A percentile compares a stretch with the other conserved stretches of the same genome.
phyloP scores from a whole-genome alignment of 345 rosid species.

The Lumnitzera littorea region DNA sequence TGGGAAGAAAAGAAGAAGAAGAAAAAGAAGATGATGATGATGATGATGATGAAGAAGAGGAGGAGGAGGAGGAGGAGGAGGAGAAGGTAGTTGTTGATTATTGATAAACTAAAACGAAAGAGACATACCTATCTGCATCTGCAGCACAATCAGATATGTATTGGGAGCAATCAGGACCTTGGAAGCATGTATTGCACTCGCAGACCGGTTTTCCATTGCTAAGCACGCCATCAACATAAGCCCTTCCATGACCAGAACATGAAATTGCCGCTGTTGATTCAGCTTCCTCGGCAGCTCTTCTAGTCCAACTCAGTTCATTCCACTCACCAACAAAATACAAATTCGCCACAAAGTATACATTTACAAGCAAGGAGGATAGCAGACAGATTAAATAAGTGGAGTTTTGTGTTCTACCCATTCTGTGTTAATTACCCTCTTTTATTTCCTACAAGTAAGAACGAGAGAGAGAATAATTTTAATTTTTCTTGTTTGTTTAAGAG shows the following conservation, averaged over 20 bases:
- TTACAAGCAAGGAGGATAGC: conserved; percentile 1
- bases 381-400: too few species aligned
- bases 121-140: conserved; percentile 37
- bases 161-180: conserved; percentile 45
- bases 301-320: conserved; percentile 42
- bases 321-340: conserved; percentile 10
- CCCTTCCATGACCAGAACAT: conserved; percentile 74
- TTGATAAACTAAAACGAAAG: too few species aligned
- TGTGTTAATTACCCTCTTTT: too few species aligned
- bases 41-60: too few species aligned
- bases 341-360: conserved; percentile 13
- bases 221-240: conserved; percentile 49
- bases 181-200: conserved; percentile 57
- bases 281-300: conserved; percentile 49
- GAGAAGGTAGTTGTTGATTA: too few species aligned
- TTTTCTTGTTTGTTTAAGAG: too few species aligned
- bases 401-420: too few species aligned
- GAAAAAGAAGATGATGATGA: too few species aligned
- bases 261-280: conserved; percentile 46
- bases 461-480: too few species aligned
- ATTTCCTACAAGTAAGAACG: too few species aligned
- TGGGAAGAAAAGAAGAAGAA: too few species aligned
- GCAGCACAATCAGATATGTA: conserved; percentile 33
- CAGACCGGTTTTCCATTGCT: conserved; percentile 28
- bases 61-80: too few species aligned